A percentile compares a stretch with the other conserved stretches of the same genome.
Evolutionary conservation across 2,329 filamentous ascomycete genomes (phyloP).

Genomic region (Apiospora phragmitis): DNA sequence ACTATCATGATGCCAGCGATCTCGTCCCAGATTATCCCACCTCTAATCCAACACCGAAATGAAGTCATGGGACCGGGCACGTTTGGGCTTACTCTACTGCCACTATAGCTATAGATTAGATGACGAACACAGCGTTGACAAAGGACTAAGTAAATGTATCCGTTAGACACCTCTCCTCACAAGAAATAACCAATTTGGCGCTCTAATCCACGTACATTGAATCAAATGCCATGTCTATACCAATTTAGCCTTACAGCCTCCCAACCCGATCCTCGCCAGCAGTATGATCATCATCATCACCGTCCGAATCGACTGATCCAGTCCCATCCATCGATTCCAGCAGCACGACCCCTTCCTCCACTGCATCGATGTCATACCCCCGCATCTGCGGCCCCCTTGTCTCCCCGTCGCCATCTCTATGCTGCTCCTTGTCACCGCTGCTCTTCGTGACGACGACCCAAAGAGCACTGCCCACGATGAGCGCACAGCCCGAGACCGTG

Average conservation of each 20-base stretch:
- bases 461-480: conserved; percentile 55
- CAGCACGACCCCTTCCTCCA: conserved; percentile 23
- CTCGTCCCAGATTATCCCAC: too few species aligned
- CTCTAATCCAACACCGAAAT: too few species aligned
- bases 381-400: conserved; percentile 13
- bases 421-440: conserved; percentile 23
- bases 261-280: neutral
- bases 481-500: conserved; percentile 50
- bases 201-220: neutral
- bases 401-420: conserved; percentile 32
- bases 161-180: neutral
- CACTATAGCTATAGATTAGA: too few species aligned
- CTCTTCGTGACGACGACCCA: conserved; percentile 50
- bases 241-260: neutral
- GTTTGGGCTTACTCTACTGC: too few species aligned
- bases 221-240: neutral
- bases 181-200: neutral
- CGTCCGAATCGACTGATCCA: neutral
- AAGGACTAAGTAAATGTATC: neutral
- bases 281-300: neutral
- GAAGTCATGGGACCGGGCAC: too few species aligned
- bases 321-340: neutral
- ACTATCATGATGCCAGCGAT: too few species aligned
- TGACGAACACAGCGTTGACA: too few species aligned
- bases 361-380: conserved; percentile 22